These are phyloP conservation scores for Forsythia suspensa DNA, from an alignment of 257 asterid species.

Conservation along the genomic window DNA sequence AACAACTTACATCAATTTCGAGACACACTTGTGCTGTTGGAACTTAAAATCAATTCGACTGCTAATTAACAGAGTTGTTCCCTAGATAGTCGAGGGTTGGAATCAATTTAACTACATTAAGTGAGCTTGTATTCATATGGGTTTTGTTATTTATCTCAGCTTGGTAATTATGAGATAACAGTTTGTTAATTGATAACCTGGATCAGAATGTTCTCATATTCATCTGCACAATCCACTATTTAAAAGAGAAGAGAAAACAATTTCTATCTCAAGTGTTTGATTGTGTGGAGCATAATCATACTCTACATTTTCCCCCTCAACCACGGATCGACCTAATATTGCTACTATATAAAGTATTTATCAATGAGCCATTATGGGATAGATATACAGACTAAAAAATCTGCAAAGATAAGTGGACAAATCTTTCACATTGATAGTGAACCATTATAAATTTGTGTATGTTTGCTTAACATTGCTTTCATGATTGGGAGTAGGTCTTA, in stretches of 20 bases:
- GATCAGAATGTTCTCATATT: not conserved
- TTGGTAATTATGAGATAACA: not conserved
- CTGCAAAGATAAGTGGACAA: not conserved
- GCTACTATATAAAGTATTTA: not conserved
- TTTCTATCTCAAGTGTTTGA: not conserved
- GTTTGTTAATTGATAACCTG: not conserved
- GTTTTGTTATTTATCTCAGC: not conserved
- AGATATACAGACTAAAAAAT: not conserved
- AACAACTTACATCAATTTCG: not conserved
- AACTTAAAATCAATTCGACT: not conserved
- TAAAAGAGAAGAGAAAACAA: not conserved
- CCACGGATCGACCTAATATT: not conserved
- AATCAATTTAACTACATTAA: not conserved
- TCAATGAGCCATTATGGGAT: not conserved
- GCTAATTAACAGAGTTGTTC: not conserved
- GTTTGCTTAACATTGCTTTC: not conserved
- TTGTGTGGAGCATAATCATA: not conserved
- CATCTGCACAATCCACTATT: not conserved
- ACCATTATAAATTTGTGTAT: not conserved
- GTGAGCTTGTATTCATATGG: not conserved
- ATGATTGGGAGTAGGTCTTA: not conserved
- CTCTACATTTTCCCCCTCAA: not conserved
- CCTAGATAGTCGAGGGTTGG: not conserved
- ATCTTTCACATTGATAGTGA: too few relatives aligned
- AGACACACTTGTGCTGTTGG: not conserved